A percentile compares a stretch with the other conserved stretches of the same genome.
Evolutionary conservation across 257 asterid species (phyloP).

Genomic region (Leonotis leonurus): DNA sequence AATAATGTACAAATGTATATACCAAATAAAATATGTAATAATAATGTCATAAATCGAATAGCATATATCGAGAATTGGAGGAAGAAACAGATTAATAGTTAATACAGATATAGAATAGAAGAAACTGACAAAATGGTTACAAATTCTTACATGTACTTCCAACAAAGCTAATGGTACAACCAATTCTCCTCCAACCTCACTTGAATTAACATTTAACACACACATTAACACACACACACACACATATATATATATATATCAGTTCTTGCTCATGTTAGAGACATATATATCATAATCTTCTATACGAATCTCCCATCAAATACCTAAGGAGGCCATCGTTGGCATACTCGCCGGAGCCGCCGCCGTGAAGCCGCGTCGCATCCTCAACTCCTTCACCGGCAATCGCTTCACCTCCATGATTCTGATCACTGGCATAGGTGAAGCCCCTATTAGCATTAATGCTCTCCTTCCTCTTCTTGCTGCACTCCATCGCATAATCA

Average conservation of each 20-base stretch:
- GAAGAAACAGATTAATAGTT: too few species aligned
- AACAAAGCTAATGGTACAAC: slow-evolving; percentile 11
- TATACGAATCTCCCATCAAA: slow-evolving; percentile 48
- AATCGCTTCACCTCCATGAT: slow-evolving; percentile 1
- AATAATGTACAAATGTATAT: neutral
- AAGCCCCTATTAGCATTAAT: slow-evolving; percentile 13
- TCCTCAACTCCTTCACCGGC: neutral
- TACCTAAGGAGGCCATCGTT: slow-evolving; percentile 45
- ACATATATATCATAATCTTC: slow-evolving; percentile 26
- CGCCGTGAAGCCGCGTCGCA: neutral
- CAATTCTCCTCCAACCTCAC: neutral
- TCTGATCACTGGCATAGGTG: neutral
- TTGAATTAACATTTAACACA: neutral
- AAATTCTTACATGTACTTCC: neutral
- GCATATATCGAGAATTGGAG: too few species aligned
- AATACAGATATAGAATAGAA: neutral
- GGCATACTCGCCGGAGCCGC: slow-evolving; percentile 14
- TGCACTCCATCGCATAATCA: slow-evolving; percentile 36
- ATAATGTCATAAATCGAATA: too few species aligned
- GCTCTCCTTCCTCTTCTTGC: slow-evolving; percentile 52
- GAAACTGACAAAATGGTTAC: neutral
- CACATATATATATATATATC: neutral
- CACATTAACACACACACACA: neutral
- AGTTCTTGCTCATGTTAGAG: neutral
- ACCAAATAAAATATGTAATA: neutral